Evolutionary conservation across 768 basidiomycete genomes (phyloP), one percentile per base, ranked within the genome.

Genomic region (Tricholoma furcatifolium): DNA sequence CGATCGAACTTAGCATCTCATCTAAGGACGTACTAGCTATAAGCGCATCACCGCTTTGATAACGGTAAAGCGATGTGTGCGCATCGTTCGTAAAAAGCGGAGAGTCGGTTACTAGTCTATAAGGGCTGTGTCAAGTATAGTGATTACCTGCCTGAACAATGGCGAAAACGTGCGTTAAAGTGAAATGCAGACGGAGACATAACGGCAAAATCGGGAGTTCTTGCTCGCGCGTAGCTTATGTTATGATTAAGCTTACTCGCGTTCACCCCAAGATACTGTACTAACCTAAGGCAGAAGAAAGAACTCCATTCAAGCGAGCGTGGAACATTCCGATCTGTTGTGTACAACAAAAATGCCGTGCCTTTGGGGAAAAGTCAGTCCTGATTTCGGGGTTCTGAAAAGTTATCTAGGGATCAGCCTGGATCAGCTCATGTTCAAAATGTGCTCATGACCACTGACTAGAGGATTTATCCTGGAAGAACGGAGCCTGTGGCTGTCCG

Each of bases 401-500:
- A n/a, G 7, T 30, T 32, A 53, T 42, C 45, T 51, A 24, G 44
- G 50, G 47, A 50, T 49, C 27, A 27, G 7, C 27, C 7, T n/a
- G n/a, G 27, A 54, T 30, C 27, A 11, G 10, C 35, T 35, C 50
- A n/a, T n/a, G 53, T 56, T 15, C 53, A 54, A 52, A 43, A 40
- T 45, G 50, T 35, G 45, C 27, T n/a, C n/a, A 44, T 43, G 42
- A 56, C 27, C 36, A 35, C 5, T 17, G 41, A 43, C 41, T 24
- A 46, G n/a, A n/a, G 46, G 40, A 47, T 42, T 53, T 30, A 43
- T 71, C 71, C 70, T 72, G 65, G 61, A 70, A 70, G 65, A 55
- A 64, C 72, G 72, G 71, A 70, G 53, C 47, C 24, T 57, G 67
- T 70, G 70, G 68, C 70, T 70, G 70, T 69, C 62, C 66, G 60